Evolutionary conservation across 495 filamentous ascomycete species (phyloP), one percentile per base, ranked within the genome.

Genomic region (Tuber calosporum): DNA sequence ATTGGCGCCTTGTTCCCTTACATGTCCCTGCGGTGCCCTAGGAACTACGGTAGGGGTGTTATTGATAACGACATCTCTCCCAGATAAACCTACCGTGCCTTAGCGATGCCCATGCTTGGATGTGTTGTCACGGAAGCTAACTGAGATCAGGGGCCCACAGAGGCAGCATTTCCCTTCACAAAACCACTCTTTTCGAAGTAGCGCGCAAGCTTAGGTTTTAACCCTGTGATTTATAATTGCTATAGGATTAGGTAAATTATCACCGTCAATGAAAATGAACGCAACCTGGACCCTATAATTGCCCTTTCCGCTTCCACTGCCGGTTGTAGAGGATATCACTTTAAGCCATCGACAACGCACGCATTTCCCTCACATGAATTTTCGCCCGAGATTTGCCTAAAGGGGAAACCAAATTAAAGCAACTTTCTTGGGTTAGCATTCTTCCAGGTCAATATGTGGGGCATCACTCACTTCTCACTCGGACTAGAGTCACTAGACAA

Each of bases 391-490:
- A 62, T 62, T 2, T 62, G 7, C 13, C 26, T 17, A 30, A 15
- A 30, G 53, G 11, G 13, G 34, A 19, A 62, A 34, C 30, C 4
- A 34, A 34, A 62, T 30, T 30, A 34, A 17, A 17, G 13, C 11
- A 62, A 15, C 53, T 4, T 17, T 62, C 53, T 62, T 15, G 4
- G 30, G 53, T 62, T 34, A 62, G 15, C 26, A 34, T 62, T 1
- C 34, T 30, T 34, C 53, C 19, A 15, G 11, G 53, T 62, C 34
- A 30, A 6, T 17, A 15, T 62, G 53, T 62, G 53, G 53, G 30
- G 26, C 68, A 69, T 78, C 76, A 78, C 45, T 75, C 40, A 68
- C 45, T 71, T 71, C 73, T 78, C 76, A 78, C 76, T 78, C 75
- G 73, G 72, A 37, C 45, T 9, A 40, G 39, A 40, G 39, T 9